Percentiles rank a stretch among this genome's conserved stretches.
Evolutionary conservation across 345 rosid genomes (phyloP).

Genomic region (Rhodamnia rubescens): DNA sequence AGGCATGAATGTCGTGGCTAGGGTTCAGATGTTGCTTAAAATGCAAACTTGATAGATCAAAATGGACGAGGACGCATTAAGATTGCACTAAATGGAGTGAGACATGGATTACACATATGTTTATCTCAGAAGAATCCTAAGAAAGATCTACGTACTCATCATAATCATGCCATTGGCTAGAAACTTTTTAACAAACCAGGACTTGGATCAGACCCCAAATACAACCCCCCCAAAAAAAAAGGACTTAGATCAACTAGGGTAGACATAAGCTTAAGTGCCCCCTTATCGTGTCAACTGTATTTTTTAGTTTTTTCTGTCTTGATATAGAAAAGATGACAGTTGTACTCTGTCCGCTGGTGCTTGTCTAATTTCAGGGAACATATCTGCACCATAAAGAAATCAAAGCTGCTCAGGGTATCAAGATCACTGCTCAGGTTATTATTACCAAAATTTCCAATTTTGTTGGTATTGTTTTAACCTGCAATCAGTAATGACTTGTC

Average conservation of each 20-base stretch:
- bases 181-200: not conserved
- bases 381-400: conserved; percentile 79
- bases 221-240: not conserved
- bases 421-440: conserved; percentile 81
- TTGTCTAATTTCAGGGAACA: conserved; percentile 60
- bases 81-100: not conserved
- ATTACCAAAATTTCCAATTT: not conserved
- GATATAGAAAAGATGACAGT: not conserved
- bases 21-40: not conserved
- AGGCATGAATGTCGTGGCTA: not conserved
- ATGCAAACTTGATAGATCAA: not conserved
- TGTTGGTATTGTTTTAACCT: not conserved
- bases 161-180: not conserved
- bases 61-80: not conserved
- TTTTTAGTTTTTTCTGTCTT: not conserved
- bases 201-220: not conserved
- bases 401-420: conserved; percentile 96
- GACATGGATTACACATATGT: not conserved
- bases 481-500: not conserved
- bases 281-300: not conserved
- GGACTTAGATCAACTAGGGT: not conserved
- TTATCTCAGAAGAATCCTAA: not conserved
- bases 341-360: not conserved
- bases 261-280: not conserved
- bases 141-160: not conserved